Base-by-base conservation (phyloP, 225 moss, liverwort and hornwort genomes). In the Polytrichum formosum region DNA sequence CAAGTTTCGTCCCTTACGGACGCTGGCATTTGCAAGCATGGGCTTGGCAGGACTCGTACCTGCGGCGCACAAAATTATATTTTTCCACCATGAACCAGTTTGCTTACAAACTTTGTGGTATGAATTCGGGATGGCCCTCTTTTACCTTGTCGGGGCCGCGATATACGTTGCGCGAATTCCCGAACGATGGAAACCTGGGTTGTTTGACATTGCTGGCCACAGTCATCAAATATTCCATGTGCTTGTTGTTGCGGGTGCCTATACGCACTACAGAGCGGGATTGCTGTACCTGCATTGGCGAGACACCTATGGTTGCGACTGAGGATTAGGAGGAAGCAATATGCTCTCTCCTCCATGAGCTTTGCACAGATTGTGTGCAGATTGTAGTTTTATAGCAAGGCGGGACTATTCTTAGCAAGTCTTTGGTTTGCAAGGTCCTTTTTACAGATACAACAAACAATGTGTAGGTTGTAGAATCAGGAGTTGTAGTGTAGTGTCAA, bases 141-240 rank as follows among this genome's bases (percentile, higher is more conserved):
- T 87, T 7, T 98, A 98, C 25, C 85, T 88, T 5, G 1, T 91
- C 0, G 97, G 97, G 7, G 91, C 90, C 22, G 22, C 88, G 17
- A 90, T 98, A 28, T 98, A 98, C 21, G 90, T 91, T 6, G 78
- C 94, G 3, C 88, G 94, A 1, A 81, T 94, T 28, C 94, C 94
- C 0, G 97, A 98, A 70, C 78, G 94, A 6, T 98, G 97, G 97
- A 92, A 82, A 68, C 97, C 97, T 2, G 97, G 97, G 0, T 71
- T 84, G 55, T 94, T 98, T 8, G 97, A 94, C 76, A 81, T 98
- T 5, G 97, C 97, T 2, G 94, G 97, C 7, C 97, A 98, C 27
- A 98, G 97, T 71, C 97, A 98, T 26, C 92, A 94, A 76, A 87
- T 92, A 25, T 94, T 98, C 35, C 97, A 98, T 10, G 70, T 91